phyloP scores from a whole-genome alignment of 441 rosid species.

The Hypseocharis bilobata region DNA sequence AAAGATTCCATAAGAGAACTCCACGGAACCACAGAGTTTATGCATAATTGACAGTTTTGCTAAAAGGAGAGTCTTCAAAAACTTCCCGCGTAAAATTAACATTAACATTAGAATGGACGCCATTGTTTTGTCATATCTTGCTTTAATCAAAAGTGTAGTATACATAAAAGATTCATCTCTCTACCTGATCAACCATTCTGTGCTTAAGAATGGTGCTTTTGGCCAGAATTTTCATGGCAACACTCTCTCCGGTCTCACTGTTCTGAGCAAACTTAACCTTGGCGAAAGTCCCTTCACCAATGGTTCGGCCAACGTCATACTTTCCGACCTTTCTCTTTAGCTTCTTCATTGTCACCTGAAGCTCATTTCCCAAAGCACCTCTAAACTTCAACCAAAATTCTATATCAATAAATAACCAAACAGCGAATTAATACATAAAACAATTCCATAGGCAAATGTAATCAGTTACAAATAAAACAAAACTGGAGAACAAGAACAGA shows the following conservation, averaged over 20 bases:
- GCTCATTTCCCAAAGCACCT: constrained; percentile 23
- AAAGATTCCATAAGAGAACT: too few relatives aligned
- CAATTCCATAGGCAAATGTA: background rate
- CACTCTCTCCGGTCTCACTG: constrained; percentile 58
- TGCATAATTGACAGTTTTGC: too few relatives aligned
- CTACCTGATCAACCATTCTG: constrained; percentile 87
- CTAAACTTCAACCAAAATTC: background rate
- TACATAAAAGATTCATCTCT: background rate
- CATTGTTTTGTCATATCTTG: background rate
- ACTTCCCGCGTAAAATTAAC: too few relatives aligned
- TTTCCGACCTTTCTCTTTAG: constrained; percentile 56
- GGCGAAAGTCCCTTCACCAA: constrained; percentile 91
- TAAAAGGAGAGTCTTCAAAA: too few relatives aligned
- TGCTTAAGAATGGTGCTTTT: constrained; percentile 70
- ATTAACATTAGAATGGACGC: too few relatives aligned
- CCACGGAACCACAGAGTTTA: too few relatives aligned
- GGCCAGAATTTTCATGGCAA: constrained; percentile 78
- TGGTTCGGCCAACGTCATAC: constrained; percentile 72
- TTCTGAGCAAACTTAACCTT: constrained; percentile 87
- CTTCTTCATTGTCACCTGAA: constrained; percentile 28
- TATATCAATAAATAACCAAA: background rate
- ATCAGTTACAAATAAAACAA: background rate
- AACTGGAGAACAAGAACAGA: too few relatives aligned
- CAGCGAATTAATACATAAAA: background rate
- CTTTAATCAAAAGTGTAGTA: background rate